These are phyloP conservation scores for Calonectria hongkongensis DNA, from an alignment of 2,329 filamentous ascomycete genomes.

Conservation along the genomic window DNA sequence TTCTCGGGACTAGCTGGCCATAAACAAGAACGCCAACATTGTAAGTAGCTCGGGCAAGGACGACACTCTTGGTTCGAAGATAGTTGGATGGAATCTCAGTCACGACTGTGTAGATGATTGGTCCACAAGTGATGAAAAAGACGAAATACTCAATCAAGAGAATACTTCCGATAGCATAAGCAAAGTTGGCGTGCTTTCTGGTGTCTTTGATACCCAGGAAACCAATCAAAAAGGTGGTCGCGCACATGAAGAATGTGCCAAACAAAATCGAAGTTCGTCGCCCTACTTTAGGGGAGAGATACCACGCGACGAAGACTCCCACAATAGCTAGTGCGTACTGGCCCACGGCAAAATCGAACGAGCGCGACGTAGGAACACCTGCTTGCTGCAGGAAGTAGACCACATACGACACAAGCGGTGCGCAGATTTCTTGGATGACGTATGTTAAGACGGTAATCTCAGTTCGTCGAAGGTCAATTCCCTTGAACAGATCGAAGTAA, in stretches of 20 bases:
- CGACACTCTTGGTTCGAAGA: slow-evolving; percentile 67
- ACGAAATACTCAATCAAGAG: slow-evolving; percentile 65
- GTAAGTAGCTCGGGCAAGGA: slow-evolving; percentile 66
- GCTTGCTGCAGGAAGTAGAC: slow-evolving; percentile 47
- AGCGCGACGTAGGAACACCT: slow-evolving; percentile 34
- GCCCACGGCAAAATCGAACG: slow-evolving; percentile 43
- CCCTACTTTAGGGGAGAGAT: slow-evolving; percentile 33
- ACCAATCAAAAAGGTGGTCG: slow-evolving; percentile 58
- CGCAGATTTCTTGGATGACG: slow-evolving; percentile 45
- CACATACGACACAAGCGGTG: slow-evolving; percentile 40
- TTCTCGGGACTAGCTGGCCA: slow-evolving; percentile 66
- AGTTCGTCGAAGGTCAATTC: slow-evolving; percentile 43
- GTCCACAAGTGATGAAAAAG: slow-evolving; percentile 62
- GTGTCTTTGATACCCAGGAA: slow-evolving; percentile 73
- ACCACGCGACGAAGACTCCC: slow-evolving; percentile 42
- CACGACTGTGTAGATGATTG: slow-evolving; percentile 89
- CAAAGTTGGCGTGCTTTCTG: slow-evolving; percentile 61
- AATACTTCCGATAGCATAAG: slow-evolving; percentile 68
- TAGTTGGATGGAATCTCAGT: slow-evolving; percentile 69
- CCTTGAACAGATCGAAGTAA: slow-evolving; percentile 43
- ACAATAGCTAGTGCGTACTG: slow-evolving; percentile 44
- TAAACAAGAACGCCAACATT: slow-evolving; percentile 68
- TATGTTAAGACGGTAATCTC: slow-evolving; percentile 44
- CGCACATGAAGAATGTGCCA: slow-evolving; percentile 60
- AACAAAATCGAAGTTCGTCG: slow-evolving; percentile 63